Conservation (phyloP, 176 grass and related monocot species). For the Rhynchospora pubera region DNA sequence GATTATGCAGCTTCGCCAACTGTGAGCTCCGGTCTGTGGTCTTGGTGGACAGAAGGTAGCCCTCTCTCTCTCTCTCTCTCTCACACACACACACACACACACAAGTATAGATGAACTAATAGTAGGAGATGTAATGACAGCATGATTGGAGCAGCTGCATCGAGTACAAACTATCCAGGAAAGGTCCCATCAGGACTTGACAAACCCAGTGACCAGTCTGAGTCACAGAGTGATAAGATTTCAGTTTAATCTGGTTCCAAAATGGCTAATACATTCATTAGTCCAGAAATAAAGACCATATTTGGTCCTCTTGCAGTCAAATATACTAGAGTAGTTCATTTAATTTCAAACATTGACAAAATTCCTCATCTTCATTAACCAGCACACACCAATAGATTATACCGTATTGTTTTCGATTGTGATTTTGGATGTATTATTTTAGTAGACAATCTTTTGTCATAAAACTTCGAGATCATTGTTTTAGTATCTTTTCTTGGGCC, state of each 20-base stretch:
- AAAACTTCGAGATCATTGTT: background rate
- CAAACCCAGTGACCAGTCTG: slow-evolving; percentile 32
- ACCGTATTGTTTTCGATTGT: background rate
- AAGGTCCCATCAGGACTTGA: slow-evolving; percentile 36
- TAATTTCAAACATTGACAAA: background rate
- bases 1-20: slow-evolving; percentile 55
- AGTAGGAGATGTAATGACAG: slow-evolving; percentile 24
- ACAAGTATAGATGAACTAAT: background rate
- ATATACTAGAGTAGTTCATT: background rate
- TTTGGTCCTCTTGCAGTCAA: background rate
- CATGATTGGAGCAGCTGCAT: slow-evolving; percentile 33
- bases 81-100: background rate
- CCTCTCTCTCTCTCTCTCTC: background rate
- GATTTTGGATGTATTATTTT: background rate
- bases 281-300: background rate
- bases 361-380: background rate
- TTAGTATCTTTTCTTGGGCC: background rate
- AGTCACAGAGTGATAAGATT: background rate
- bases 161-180: slow-evolving; percentile 47
- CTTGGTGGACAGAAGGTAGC: slow-evolving; percentile 68
- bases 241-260: background rate
- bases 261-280: background rate
- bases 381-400: too few relatives aligned
- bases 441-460: background rate
- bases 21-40: slow-evolving; percentile 84